Evolutionary conservation across 1,284 basidiomycete species (phyloP), one percentile per base, ranked within the genome.

Genomic region (Moesziomyces aphidis): DNA sequence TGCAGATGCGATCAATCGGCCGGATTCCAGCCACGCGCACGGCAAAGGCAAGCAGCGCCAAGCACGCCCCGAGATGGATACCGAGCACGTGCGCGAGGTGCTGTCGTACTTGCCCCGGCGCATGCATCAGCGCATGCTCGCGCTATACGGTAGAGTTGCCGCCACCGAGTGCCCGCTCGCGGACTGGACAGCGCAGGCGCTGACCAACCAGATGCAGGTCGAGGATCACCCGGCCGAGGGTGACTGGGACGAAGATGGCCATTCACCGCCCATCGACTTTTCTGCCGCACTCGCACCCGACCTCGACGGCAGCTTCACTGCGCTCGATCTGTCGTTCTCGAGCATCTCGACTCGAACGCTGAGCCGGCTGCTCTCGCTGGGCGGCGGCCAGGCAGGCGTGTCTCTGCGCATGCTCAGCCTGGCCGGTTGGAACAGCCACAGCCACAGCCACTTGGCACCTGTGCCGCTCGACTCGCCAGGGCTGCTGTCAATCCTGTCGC

Each of bases 251-350:
- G 22, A 53, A 1, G 54, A 54, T 13, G 50, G 21, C 10, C 28
- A 53, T 0, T 50, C 47, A 22, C 55, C 47, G 23, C 34, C 9
- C 19, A 50, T 5, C 10, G 19, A 17, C n/a, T 42, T 34, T n/a
- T 28, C 21, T 15, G 34, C 55, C 21, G 8, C 34, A 3, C 43
- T 13, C 2, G 21, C 22, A 17, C n/a, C 23, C 45, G 15, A 36
- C 36, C 22, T 15, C 34, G 42, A 45, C 11, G 28, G 36, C n/a
- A 11, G 31, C 31, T 34, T 10, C 26, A 36, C 55, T 7, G 44
- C 57, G 6, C 53, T 76, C 26, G 74, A 77, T 47, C 57, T 77
- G 5, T 73, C 74, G 24, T 74, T 64, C 45, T 43, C 69, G 4
- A 45, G 31, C n/a, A 3, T 69, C 8, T 57, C 73, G 23, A 17